Conservation (phyloP, 768 basidiomycete species). For the Hortiboletus flavorubellus region DNA sequence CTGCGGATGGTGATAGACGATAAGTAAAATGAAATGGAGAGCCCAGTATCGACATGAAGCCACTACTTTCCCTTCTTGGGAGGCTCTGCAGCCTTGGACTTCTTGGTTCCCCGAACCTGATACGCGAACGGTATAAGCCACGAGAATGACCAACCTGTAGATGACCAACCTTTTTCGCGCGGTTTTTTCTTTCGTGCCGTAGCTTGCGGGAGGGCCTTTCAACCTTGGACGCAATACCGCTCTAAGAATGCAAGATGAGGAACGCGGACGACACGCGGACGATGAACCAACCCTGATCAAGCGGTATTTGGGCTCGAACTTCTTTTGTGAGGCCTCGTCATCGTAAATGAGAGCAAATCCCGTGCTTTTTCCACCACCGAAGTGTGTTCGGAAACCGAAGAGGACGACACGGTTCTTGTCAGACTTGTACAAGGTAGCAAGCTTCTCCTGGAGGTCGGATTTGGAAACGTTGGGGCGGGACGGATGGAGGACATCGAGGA, state of each 20-base stretch:
- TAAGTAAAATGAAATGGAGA: slow-evolving; percentile 19
- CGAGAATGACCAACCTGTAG: not conserved
- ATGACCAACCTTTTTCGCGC: slow-evolving; percentile 88
- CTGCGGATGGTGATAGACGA: slow-evolving; percentile 35
- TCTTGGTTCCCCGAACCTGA: slow-evolving; percentile 93
- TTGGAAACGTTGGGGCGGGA: slow-evolving; percentile 91
- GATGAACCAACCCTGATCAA: slow-evolving; percentile 77
- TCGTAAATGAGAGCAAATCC: slow-evolving; percentile 99
- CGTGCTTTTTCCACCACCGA: slow-evolving; percentile 97
- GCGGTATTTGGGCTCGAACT: slow-evolving; percentile 96
- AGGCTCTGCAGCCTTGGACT: slow-evolving; percentile 88
- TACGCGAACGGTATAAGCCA: slow-evolving; percentile 17
- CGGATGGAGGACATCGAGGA: slow-evolving; percentile 95
- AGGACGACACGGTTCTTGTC: slow-evolving; percentile 88
- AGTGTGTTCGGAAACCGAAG: slow-evolving; percentile 92
- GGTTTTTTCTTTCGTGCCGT: slow-evolving; percentile 99
- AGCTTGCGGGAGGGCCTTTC: slow-evolving; percentile 94
- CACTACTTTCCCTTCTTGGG: slow-evolving; percentile 89
- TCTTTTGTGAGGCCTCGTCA: slow-evolving; percentile 89
- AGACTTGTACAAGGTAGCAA: slow-evolving; percentile 89
- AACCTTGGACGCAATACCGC: slow-evolving; percentile 68
- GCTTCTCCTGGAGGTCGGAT: slow-evolving; percentile 87
- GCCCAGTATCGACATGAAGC: slow-evolving; percentile 25
- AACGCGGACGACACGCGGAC: not conserved
- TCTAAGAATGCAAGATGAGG: slow-evolving; percentile 38